A percentile compares a stretch with the other conserved stretches of the same genome.
These are phyloP conservation scores for Podospora appendiculata DNA, from an alignment of 495 filamentous ascomycete genomes.

Conservation along the genomic window DNA sequence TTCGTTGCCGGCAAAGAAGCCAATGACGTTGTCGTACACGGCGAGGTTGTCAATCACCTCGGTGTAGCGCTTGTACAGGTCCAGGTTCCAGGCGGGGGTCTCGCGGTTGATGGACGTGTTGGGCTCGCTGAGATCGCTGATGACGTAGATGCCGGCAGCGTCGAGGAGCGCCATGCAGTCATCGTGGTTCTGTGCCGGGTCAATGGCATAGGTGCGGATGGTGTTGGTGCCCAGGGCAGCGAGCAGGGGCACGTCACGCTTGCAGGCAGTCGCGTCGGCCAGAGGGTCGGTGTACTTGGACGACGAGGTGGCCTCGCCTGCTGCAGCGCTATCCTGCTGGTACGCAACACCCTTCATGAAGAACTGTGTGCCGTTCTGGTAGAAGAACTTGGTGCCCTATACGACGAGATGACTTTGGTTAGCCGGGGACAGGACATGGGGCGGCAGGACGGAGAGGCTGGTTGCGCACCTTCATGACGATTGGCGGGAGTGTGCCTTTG, in stretches of 20 bases:
- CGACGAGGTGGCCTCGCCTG: slow-evolving; percentile 25
- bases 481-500: slow-evolving; percentile 49
- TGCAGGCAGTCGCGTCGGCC: slow-evolving; percentile 58
- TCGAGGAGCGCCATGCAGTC: slow-evolving; percentile 76
- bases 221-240: slow-evolving; percentile 73
- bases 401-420: neutral
- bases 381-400: slow-evolving; percentile 56
- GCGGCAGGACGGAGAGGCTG: neutral
- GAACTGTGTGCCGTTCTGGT: slow-evolving; percentile 67
- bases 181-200: slow-evolving; percentile 71
- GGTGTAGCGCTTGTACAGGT: slow-evolving; percentile 73
- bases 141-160: slow-evolving; percentile 87
- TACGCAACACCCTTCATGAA: slow-evolving; percentile 87
- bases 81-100: slow-evolving; percentile 65
- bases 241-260: slow-evolving; percentile 77
- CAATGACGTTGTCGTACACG: slow-evolving; percentile 78
- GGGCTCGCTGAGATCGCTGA: slow-evolving; percentile 81
- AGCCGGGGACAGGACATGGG: neutral
- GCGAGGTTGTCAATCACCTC: slow-evolving; percentile 71
- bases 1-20: slow-evolving; percentile 97
- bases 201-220: slow-evolving; percentile 88
- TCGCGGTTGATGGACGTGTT: slow-evolving; percentile 74
- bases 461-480: slow-evolving; percentile 54
- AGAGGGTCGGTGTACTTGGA: slow-evolving; percentile 58
- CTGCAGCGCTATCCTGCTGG: slow-evolving; percentile 49